Base-by-base conservation (phyloP, 257 asterid species). In the Pogostemon cablin region DNA sequence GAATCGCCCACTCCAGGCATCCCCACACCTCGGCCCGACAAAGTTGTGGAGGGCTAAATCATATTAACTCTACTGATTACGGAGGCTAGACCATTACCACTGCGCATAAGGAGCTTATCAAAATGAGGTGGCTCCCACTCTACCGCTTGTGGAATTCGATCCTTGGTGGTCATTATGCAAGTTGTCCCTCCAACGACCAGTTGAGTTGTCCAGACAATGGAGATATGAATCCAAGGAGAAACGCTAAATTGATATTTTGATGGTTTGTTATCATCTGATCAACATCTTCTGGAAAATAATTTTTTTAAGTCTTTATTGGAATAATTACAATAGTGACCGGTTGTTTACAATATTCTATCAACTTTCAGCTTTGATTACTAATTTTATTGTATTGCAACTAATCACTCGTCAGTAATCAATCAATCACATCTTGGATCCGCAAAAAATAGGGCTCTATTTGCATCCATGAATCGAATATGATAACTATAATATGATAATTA, bases 221-320 rank as follows among this genome's bases (percentile, higher is more conserved):
- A n/a, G 39, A 17, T 59, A 71, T 5, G 32, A 25, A 25, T 4
- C 59, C 71, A 65, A 71, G 42, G 1, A 7, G 57, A 62, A 17
- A 55, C 46, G 32, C 1, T 25, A 9, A 32, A 9, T 17, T 55
- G 37, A 15, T 25, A 12, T 9, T 25, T 68, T 54, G 49, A 46
- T 58, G 9, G 10, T 37, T 47, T 48, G 1, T 71, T 17, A 6
- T 42, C 11, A 35, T 9, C 5, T 50, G 4, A 65, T 46, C 11
- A 47, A 65, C 17, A 0, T 10, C 4, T 50, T 43, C 50, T 52
- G 53, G 40, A 42, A 41, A 10, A 11, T 42, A 7, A 10, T 55
- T 41, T 44, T 44, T 40, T 3, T 9, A 15, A 4, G 62, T 10
- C 25, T n/a, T n/a, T 37, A 38, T 67, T 37, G 20, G 11, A 65